These are phyloP conservation scores for Metschnikowia rubicola DNA, from an alignment of 805 yeast genomes.

Conservation along the genomic window DNA sequence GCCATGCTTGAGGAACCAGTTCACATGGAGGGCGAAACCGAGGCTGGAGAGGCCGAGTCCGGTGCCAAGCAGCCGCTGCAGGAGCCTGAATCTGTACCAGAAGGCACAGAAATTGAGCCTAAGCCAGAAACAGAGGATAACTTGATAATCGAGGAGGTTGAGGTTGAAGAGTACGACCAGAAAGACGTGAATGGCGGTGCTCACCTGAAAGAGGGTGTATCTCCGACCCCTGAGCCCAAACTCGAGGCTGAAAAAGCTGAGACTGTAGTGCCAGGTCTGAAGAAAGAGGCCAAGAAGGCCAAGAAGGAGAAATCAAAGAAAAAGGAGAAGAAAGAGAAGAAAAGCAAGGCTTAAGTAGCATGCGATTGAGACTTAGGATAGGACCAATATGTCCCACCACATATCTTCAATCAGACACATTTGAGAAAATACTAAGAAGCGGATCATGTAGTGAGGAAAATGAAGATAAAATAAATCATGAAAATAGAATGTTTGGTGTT, in stretches of 20 bases:
- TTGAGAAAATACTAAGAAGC: too few relatives aligned
- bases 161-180: constrained; percentile 32
- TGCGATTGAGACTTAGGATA: too few relatives aligned
- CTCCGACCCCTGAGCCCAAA: not conserved
- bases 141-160: constrained; percentile 42
- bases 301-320: constrained; percentile 21
- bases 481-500: not conserved
- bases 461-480: not conserved
- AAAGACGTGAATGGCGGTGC: constrained; percentile 1
- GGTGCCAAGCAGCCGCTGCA: not conserved
- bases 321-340: constrained; percentile 21
- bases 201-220: not conserved
- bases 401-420: too few relatives aligned
- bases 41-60: not conserved
- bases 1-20: constrained; percentile 35
- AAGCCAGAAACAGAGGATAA: constrained; percentile 19
- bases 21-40: constrained; percentile 28
- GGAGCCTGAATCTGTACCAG: not conserved
- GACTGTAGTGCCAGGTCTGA: constrained; percentile 5
- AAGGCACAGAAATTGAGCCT: not conserved
- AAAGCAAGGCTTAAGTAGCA: constrained; percentile 11
- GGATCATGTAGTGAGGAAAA: too few relatives aligned
- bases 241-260: not conserved
- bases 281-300: constrained; percentile 18
- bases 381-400: too few relatives aligned